phyloP scores from a whole-genome alignment of 176 grass and related monocot genomes.

The Calamus simplicifolius region DNA sequence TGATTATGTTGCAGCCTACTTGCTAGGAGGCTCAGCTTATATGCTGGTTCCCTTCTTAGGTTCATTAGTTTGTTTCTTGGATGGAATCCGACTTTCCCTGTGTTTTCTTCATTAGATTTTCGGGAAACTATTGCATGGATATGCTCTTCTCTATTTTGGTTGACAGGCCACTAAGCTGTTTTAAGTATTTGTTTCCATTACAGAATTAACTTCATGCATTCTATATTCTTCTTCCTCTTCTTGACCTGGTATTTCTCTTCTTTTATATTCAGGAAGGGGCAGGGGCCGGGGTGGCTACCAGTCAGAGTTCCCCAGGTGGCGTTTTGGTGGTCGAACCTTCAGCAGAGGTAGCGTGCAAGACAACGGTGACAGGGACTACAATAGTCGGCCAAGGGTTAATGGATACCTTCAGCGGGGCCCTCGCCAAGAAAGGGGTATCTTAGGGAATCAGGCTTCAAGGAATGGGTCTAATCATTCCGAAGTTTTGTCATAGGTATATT shows the following conservation, averaged over 20 bases:
- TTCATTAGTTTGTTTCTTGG: too few relatives aligned
- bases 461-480: not conserved
- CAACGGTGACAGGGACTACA: constrained; percentile 27
- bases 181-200: too few relatives aligned
- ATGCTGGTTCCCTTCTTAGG: too few relatives aligned
- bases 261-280: constrained; percentile 22
- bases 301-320: constrained; percentile 26
- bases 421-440: constrained; percentile 10
- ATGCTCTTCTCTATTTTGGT: too few relatives aligned
- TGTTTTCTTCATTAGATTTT: too few relatives aligned
- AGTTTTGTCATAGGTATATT: not conserved
- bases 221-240: constrained; percentile 2
- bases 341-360: not conserved
- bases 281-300: constrained; percentile 22
- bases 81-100: too few relatives aligned
- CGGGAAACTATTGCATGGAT: too few relatives aligned
- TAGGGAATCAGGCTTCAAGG: too few relatives aligned
- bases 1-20: too few relatives aligned
- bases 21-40: too few relatives aligned
- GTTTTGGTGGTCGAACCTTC: constrained; percentile 16
- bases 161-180: too few relatives aligned
- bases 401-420: constrained; percentile 25
- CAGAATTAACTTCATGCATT: not conserved
- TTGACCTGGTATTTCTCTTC: too few relatives aligned
- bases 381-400: constrained; percentile 30